A percentile compares a stretch with the other conserved stretches of the same genome.
phyloP scores from a whole-genome alignment of 768 basidiomycete species.

The Mycena maculata region DNA sequence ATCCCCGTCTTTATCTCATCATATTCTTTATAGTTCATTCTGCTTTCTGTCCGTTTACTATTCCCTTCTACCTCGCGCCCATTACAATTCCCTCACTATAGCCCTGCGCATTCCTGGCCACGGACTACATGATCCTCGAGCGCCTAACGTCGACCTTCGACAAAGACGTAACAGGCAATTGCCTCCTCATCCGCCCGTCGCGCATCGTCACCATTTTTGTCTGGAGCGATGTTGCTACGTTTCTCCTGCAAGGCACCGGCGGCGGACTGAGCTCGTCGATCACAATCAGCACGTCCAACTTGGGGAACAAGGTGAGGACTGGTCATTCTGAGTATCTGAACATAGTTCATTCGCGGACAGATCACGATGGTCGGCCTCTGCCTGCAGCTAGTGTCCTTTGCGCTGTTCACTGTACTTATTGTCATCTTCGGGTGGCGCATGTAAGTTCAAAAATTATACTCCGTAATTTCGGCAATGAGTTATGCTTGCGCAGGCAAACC shows the following conservation, averaged over 20 bases:
- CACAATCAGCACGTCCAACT: conserved; percentile 22
- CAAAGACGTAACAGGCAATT: conserved; percentile 49
- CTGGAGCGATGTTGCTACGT: conserved; percentile 60
- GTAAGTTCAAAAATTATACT: conserved; percentile 7
- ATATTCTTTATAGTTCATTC: neutral
- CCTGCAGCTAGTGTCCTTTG: conserved; percentile 55
- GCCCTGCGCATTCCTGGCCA: conserved; percentile 70
- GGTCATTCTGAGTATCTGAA: neutral
- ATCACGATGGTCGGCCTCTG: conserved; percentile 56
- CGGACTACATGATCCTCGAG: conserved; percentile 63
- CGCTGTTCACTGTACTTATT: conserved; percentile 48
- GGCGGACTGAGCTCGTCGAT: conserved; percentile 45
- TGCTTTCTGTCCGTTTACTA: neutral
- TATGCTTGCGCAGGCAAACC: neutral
- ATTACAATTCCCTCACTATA: conserved; percentile 35
- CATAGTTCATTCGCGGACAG: conserved; percentile 31
- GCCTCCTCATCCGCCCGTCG: conserved; percentile 52
- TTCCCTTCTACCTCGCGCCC: neutral
- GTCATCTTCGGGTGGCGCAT: conserved; percentile 52
- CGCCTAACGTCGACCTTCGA: conserved; percentile 50
- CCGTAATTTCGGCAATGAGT: neutral
- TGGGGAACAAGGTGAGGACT: conserved; percentile 42
- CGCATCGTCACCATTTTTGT: conserved; percentile 61
- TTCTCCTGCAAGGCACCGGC: conserved; percentile 61
- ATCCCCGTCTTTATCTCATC: too few species aligned